Conservation (phyloP, 169 alveolate genomes). For the Cyclospora cayetanensis region DNA sequence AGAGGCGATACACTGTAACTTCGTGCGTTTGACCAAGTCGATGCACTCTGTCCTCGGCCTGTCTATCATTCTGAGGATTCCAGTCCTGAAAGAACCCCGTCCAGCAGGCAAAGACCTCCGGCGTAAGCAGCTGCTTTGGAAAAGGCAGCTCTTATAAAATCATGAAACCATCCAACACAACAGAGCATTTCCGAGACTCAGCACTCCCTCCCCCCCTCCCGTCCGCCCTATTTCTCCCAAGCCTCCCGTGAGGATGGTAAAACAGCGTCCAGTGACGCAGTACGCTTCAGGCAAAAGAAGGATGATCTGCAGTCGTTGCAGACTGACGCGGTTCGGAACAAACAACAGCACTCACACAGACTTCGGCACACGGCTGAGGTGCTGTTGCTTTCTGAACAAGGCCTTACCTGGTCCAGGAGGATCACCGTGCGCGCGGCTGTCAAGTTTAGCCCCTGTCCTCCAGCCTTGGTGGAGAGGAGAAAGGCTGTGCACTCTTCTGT, state of each 20-base stretch:
- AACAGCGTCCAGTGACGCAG: background rate
- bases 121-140: background rate
- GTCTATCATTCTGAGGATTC: conserved; percentile 95
- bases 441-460: conserved; percentile 98
- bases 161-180: background rate
- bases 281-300: background rate
- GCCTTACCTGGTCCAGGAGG: conserved; percentile 89
- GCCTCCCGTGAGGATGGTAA: no score
- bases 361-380: background rate
- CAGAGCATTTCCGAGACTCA: no score
- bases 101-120: background rate
- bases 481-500: conserved; percentile 91
- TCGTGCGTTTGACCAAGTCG: conserved; percentile 94
- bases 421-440: conserved; percentile 98
- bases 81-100: conserved; percentile 85
- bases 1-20: conserved; percentile 90
- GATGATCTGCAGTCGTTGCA: background rate
- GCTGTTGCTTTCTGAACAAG: background rate
- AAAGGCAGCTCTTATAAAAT: background rate
- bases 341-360: background rate
- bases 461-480: conserved; percentile 97
- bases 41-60: conserved; percentile 96
- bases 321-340: background rate
- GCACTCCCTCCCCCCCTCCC: no score
- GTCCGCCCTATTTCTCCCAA: no score